These are phyloP conservation scores for Cercospora sojina DNA, from an alignment of 2,329 filamentous ascomycete genomes.

Conservation along the genomic window DNA sequence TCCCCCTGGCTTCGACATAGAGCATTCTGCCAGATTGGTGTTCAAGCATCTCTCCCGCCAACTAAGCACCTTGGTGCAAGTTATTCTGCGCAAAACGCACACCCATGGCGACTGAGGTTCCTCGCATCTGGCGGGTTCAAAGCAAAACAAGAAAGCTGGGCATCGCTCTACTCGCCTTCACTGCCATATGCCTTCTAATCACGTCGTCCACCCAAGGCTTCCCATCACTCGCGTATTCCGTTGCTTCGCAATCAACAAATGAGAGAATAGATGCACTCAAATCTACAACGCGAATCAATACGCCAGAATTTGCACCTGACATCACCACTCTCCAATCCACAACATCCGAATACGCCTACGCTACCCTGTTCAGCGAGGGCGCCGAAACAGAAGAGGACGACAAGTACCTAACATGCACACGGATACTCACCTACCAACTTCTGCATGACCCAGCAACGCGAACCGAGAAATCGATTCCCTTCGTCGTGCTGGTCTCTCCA, in stretches of 20 bases:
- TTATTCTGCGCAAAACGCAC: too few relatives aligned
- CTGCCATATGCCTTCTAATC: neutral
- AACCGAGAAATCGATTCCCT: neutral
- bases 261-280: neutral
- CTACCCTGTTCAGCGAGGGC: neutral
- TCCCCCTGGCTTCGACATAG: too few relatives aligned
- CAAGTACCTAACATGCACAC: neutral
- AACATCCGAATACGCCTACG: neutral
- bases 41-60: too few relatives aligned
- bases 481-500: neutral
- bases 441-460: neutral
- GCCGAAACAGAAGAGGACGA: neutral
- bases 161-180: neutral
- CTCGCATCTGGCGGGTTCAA: neutral
- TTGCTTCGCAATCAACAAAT: neutral
- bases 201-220: neutral
- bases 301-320: too few relatives aligned
- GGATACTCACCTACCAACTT: neutral
- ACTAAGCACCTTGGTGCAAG: too few relatives aligned
- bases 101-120: neutral
- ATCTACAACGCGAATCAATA: neutral
- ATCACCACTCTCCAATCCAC: neutral
- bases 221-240: neutral
- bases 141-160: neutral
- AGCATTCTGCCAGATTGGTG: too few relatives aligned